Percentiles rank a stretch among this genome's conserved stretches.
phyloP scores from a whole-genome alignment of 306 rosid species.

The Geum urbanum region DNA sequence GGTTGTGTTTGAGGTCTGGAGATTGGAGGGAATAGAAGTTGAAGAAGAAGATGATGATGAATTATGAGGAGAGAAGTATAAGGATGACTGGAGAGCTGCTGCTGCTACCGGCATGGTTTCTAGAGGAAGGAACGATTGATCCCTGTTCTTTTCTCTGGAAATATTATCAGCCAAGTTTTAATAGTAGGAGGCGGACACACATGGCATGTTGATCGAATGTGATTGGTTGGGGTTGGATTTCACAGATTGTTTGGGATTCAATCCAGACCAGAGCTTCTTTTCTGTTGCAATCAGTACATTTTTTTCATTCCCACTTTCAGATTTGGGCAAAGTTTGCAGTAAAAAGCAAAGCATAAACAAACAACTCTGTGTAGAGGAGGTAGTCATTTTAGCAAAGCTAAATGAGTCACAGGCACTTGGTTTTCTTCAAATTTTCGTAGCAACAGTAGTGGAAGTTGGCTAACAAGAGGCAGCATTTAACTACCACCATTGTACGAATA shows the following conservation, averaged over 20 bases:
- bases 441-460: too few species aligned
- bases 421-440: neutral
- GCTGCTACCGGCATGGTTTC: slow-evolving; percentile 41
- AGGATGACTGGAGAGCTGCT: slow-evolving; percentile 46
- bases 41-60: slow-evolving; percentile 30
- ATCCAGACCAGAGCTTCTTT: slow-evolving; percentile 12
- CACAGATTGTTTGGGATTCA: slow-evolving; percentile 24
- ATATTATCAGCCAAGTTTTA: slow-evolving; percentile 9
- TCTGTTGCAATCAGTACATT: neutral
- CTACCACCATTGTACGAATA: neutral
- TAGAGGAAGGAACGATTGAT: neutral
- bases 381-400: neutral
- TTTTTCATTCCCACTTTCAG: neutral
- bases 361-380: neutral
- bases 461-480: neutral
- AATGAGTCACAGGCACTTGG: neutral
- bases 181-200: slow-evolving; percentile 10
- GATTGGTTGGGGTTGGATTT: slow-evolving; percentile 43
- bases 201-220: slow-evolving; percentile 25
- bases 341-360: neutral
- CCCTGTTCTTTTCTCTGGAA: neutral
- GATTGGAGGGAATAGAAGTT: slow-evolving; percentile 10
- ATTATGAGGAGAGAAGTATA: slow-evolving; percentile 48
- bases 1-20: slow-evolving; percentile 27
- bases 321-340: neutral